Evolutionary conservation across 805 yeast genomes (phyloP), one percentile per base, ranked within the genome.

Genomic region (Cyberlindnera mrakii): DNA sequence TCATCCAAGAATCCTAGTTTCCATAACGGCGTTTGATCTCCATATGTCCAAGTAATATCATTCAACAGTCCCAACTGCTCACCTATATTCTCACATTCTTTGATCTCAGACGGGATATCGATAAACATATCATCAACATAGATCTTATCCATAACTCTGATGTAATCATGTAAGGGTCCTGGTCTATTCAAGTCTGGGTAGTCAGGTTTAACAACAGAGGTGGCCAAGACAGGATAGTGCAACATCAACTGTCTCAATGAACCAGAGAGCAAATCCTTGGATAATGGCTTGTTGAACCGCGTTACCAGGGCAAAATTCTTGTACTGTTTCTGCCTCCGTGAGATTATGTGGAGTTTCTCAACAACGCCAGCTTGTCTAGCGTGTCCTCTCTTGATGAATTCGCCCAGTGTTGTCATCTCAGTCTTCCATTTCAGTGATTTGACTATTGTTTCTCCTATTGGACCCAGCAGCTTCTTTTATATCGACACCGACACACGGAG

Each of bases 311-410:
- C 35, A 30, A 53, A 55, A 39, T 47, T 47, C 40, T 49, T 53
- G 40, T 49, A 53, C 11, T 53, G 33, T 19, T 47, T 25, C 11
- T 46, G 52, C 27, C 57, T 40, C 30, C 48, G 50, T 2, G 47
- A 23, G 16, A 48, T 19, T 3, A 48, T 43, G 40, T 53, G 53
- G 42, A 45, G 53, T 45, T 53, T 54, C 44, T 54, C 59, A 4
- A 53, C 42, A 16, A 46, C 35, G 11, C 57, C 57, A 19, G 49
- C 44, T 13, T 55, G 43, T 30, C 58, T 46, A 9, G 54, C 52
- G 38, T 53, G 57, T 9, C 55, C 55, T 9, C 41, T 47, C 3
- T 30, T 20, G 7, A 40, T 29, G 36, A 43, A 41, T 4, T 37
- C 15, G 1, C 32, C 36, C n/a, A 47, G 29, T 5, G 37, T 16